Percentiles rank a stretch among this genome's conserved stretches.
These are phyloP conservation scores for Pyricularia grisea DNA, from an alignment of 2,329 filamentous ascomycete genomes.

Conservation along the genomic window DNA sequence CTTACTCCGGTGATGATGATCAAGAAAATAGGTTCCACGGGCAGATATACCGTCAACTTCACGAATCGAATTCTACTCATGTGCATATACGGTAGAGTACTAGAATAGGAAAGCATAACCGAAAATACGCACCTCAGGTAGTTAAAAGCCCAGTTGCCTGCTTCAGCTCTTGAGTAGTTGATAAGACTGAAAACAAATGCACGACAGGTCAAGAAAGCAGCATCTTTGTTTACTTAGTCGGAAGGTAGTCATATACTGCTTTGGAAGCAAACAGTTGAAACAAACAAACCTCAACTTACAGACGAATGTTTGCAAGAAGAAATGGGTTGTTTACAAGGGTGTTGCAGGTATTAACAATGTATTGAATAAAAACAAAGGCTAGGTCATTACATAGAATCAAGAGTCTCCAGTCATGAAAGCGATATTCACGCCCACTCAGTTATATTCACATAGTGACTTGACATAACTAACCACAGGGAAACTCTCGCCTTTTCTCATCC, in stretches of 20 bases:
- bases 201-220: no score
- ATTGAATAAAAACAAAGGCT: neutral
- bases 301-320: neutral
- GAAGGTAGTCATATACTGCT: neutral
- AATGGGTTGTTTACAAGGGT: neutral
- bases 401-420: neutral
- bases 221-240: no score
- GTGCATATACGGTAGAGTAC: no score
- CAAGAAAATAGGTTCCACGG: no score
- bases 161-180: no score
- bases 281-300: neutral
- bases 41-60: no score
- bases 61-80: no score
- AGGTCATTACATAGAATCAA: neutral
- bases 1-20: no score
- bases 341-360: neutral
- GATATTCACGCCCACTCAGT: neutral
- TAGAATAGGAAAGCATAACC: no score
- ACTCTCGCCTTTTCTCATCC: neutral
- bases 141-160: no score
- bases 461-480: neutral
- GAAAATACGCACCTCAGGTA: no score
- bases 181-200: no score
- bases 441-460: neutral
- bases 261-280: neutral